Evolutionary conservation across 225 moss, liverwort and hornwort genomes (phyloP).

Genomic region (Straminergon stramineum): DNA sequence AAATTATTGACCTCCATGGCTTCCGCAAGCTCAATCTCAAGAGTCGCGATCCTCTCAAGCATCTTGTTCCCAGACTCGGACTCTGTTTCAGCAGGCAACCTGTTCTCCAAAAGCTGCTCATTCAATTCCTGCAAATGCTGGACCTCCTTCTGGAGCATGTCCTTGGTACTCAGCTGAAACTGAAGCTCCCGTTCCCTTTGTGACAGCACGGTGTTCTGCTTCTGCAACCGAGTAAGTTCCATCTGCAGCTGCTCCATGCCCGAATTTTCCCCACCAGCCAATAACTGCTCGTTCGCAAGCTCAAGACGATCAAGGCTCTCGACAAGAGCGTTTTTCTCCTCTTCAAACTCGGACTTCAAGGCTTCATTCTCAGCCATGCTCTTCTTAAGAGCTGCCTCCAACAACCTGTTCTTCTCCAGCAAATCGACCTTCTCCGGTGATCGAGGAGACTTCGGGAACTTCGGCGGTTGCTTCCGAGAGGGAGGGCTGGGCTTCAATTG

Average conservation of each 20-base stretch:
- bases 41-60: slow-evolving; percentile 34
- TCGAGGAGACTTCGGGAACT: slow-evolving; percentile 23
- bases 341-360: slow-evolving; percentile 25
- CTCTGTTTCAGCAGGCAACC: slow-evolving; percentile 21
- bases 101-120: slow-evolving; percentile 40
- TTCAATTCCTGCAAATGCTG: slow-evolving; percentile 48
- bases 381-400: slow-evolving; percentile 30
- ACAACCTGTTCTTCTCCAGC: slow-evolving; percentile 21
- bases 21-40: slow-evolving; percentile 49
- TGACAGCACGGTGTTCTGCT: slow-evolving; percentile 36
- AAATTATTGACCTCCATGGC: slow-evolving; percentile 49
- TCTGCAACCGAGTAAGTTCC: slow-evolving; percentile 48
- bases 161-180: slow-evolving; percentile 50
- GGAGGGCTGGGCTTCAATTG: neutral
- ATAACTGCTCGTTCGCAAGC: slow-evolving; percentile 39
- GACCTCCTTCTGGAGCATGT: slow-evolving; percentile 55
- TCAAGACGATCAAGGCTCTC: slow-evolving; percentile 48
- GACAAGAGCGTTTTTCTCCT: slow-evolving; percentile 19
- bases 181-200: slow-evolving; percentile 49
- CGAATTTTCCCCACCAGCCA: slow-evolving; percentile 47
- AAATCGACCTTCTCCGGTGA: slow-evolving; percentile 12
- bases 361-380: slow-evolving; percentile 19
- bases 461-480: neutral
- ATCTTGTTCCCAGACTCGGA: slow-evolving; percentile 32
- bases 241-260: slow-evolving; percentile 58